A percentile compares a stretch with the other conserved stretches of the same genome.
Conservation (phyloP, 306 rosid species). For the Cicer chorassanicum region DNA sequence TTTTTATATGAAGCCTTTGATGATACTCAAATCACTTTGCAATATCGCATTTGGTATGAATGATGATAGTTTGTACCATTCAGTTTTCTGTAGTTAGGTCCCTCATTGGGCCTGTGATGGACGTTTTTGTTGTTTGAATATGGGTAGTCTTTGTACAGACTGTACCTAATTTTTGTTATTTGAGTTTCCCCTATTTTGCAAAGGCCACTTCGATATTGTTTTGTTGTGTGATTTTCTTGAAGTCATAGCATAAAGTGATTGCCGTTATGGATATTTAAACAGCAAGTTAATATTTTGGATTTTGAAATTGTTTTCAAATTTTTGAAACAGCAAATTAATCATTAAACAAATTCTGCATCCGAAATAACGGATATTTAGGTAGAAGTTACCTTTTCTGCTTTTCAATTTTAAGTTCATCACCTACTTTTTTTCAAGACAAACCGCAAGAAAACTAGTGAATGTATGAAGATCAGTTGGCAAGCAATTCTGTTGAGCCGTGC, state of each 20-base stretch:
- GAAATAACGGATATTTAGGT: too few relatives aligned
- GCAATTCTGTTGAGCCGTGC: too few relatives aligned
- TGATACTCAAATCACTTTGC: constrained; percentile 42
- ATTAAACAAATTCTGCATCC: too few relatives aligned
- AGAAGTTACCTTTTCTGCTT: too few relatives aligned
- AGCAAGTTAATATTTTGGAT: neutral
- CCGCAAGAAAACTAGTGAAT: too few relatives aligned
- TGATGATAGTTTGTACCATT: constrained; percentile 17
- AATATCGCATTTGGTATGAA: constrained; percentile 21
- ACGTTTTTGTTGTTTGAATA: constrained; percentile 40
- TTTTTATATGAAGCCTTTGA: constrained; percentile 45
- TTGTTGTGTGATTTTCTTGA: constrained; percentile 39
- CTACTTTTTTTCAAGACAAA: too few relatives aligned
- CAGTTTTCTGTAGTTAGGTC: constrained; percentile 12
- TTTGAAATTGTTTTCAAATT: too few relatives aligned
- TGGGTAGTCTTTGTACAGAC: constrained; percentile 22
- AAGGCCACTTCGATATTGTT: constrained; percentile 12
- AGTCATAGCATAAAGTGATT: constrained; percentile 1
- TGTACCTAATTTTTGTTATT: constrained; percentile 34
- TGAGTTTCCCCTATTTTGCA: constrained; percentile 39
- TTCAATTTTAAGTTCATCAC: too few relatives aligned
- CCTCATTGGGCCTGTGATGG: constrained; percentile 11
- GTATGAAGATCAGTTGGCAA: too few relatives aligned
- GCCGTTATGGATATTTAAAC: neutral
- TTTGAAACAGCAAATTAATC: too few relatives aligned